phyloP scores from a whole-genome alignment of 176 grass and related monocot species.

The Rhynchospora tenuis region DNA sequence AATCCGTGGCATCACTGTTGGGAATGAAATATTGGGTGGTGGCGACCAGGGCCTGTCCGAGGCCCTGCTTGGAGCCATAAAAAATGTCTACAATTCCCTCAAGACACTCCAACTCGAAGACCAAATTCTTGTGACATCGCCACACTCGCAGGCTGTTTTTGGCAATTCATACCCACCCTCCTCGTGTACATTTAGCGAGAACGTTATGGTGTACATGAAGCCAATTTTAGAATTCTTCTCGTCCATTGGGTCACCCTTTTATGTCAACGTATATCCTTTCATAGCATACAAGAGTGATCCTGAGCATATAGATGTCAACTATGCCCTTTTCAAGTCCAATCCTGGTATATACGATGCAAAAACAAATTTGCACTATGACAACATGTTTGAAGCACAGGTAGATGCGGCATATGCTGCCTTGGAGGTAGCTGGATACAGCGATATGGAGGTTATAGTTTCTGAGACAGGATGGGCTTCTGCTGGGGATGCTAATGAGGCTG shows the following conservation, averaged over 20 bases:
- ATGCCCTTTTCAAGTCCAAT: slow-evolving; percentile 87
- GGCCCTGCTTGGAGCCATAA: slow-evolving; percentile 62
- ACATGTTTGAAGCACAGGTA: slow-evolving; percentile 98
- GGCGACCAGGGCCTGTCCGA: slow-evolving; percentile 47
- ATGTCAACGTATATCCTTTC: slow-evolving; percentile 91
- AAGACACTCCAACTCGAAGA: slow-evolving; percentile 54
- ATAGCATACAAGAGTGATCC: slow-evolving; percentile 87
- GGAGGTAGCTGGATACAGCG: slow-evolving; percentile 59
- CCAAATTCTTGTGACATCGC: slow-evolving; percentile 62
- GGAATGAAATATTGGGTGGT: slow-evolving; percentile 92
- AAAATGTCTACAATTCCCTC: slow-evolving; percentile 73
- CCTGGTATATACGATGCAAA: slow-evolving; percentile 67
- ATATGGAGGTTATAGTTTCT: slow-evolving; percentile 88
- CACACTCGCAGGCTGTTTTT: slow-evolving; percentile 83
- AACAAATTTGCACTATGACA: slow-evolving; percentile 83
- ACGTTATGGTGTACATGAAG: slow-evolving; percentile 71
- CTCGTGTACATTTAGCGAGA: slow-evolving; percentile 73
- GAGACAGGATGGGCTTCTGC: slow-evolving; percentile 96
- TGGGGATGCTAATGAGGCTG: slow-evolving; percentile 69
- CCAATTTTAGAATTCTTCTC: slow-evolving; percentile 72
- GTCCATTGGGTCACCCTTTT: slow-evolving; percentile 54
- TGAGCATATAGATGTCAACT: slow-evolving; percentile 81
- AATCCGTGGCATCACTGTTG: slow-evolving; percentile 75
- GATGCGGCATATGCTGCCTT: slow-evolving; percentile 95
- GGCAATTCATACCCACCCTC: slow-evolving; percentile 88